phyloP scores from a whole-genome alignment of 768 basidiomycete genomes.

The Leccinum broughii region DNA sequence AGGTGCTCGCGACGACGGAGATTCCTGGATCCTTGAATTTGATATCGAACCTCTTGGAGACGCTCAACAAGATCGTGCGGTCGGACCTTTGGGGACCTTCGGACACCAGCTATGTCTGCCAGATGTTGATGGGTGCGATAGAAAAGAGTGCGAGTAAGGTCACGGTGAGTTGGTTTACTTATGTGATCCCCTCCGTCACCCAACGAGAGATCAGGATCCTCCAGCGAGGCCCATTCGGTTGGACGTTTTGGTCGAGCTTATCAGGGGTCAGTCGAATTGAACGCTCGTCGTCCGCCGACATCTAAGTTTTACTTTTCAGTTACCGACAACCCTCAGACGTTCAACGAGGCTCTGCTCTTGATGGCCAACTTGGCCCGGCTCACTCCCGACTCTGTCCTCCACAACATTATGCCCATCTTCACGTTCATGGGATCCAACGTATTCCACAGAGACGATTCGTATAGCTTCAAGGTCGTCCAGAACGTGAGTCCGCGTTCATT shows the following conservation, averaged over 20 bases:
- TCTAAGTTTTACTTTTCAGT: constrained; percentile 44
- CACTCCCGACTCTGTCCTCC: constrained; percentile 87
- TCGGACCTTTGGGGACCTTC: constrained; percentile 52
- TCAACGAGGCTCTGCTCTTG: constrained; percentile 87
- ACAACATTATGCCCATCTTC: constrained; percentile 97
- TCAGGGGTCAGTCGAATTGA: constrained; percentile 54
- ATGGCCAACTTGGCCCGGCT: constrained; percentile 82
- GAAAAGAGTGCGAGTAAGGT: constrained; percentile 62
- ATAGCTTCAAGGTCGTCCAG: constrained; percentile 94
- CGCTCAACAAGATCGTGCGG: constrained; percentile 64
- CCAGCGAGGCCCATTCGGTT: constrained; percentile 66
- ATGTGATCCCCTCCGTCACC: neutral
- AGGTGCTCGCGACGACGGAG: constrained; percentile 64
- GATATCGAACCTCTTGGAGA: constrained; percentile 69
- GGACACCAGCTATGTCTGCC: constrained; percentile 78
- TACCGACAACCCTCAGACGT: constrained; percentile 90
- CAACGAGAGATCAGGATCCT: constrained; percentile 42
- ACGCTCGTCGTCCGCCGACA: neutral
- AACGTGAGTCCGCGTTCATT: constrained; percentile 49
- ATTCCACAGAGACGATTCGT: constrained; percentile 93
- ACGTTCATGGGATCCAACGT: constrained; percentile 99
- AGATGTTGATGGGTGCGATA: constrained; percentile 81
- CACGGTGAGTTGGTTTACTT: constrained; percentile 40
- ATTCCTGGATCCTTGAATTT: constrained; percentile 73
- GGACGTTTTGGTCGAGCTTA: constrained; percentile 85